Evolutionary conservation across 1,284 basidiomycete species (phyloP), one percentile per base, ranked within the genome.

Genomic region (Chalciporus sp.): DNA sequence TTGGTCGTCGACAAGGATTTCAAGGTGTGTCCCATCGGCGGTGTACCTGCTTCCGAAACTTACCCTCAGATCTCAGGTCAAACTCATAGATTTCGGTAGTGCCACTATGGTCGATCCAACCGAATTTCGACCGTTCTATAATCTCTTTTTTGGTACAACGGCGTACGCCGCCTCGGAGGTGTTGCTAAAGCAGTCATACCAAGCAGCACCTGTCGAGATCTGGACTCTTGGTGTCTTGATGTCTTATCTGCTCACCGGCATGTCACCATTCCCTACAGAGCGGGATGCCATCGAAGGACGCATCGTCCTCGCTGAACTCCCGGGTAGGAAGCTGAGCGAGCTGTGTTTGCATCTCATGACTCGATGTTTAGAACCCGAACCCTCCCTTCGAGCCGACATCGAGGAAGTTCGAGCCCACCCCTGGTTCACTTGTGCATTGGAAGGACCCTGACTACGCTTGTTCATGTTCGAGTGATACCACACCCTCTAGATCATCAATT

Each of bases 221-320:
- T 96, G 94, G 94, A 92, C 91, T 1, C 80, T 95, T n/a, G 94
- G 94, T 29, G 88, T 96, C 44, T 78, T 96, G 33, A 83, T 95
- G 51, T 89, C 88, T 17, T 94, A 93, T 71, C 79, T 96, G 42
- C 78, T 95, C 58, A 92, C 90, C 3, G 94, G 94, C 16, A 81
- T 88, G 61, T 92, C 90, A 20, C 92, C 92, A 4, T 96, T 95
- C 70, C 82, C 86, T 6, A 86, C 86, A 8, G 82, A 85, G 49
- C 77, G 80, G 26, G 86, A 91, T 61, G 91, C 92, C 16, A 74
- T 81, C 16, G 72, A 79, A 16, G 83, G 83, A 8, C 74, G 65
- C 19, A 78, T 85, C 19, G 63, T 76, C 47, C 69, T 84, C 23
- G 39, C 72, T 63, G 56, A 76, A 70, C 60, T 74, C 7, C 63